phyloP scores from a whole-genome alignment of 2,329 filamentous ascomycete genomes.

The Tolypocladium album region DNA sequence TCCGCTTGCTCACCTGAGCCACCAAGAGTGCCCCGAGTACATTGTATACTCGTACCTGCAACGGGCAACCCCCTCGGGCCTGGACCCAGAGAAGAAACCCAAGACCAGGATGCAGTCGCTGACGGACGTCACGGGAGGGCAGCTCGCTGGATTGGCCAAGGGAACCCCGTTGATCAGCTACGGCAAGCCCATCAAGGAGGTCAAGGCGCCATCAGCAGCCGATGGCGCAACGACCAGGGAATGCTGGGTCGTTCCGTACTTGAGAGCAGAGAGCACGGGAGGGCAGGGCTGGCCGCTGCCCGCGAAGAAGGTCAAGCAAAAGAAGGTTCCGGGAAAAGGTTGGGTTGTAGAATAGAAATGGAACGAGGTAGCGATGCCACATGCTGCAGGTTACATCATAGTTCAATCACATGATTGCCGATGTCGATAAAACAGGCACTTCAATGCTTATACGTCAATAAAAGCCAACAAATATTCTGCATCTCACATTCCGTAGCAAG shows the following conservation, averaged over 20 bases:
- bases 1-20: slow-evolving; percentile 58
- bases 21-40: slow-evolving; percentile 72
- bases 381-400: background rate
- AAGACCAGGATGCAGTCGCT: slow-evolving; percentile 84
- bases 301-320: slow-evolving; percentile 75
- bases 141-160: slow-evolving; percentile 69
- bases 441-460: background rate
- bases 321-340: slow-evolving; percentile 57
- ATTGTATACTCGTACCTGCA: slow-evolving; percentile 83
- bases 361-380: background rate
- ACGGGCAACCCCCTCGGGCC: slow-evolving; percentile 43
- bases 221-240: slow-evolving; percentile 44
- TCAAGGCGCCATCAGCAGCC: slow-evolving; percentile 32
- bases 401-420: background rate
- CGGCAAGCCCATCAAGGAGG: slow-evolving; percentile 86
- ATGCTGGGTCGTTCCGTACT: slow-evolving; percentile 72
- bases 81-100: slow-evolving; percentile 42
- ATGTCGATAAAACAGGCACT: background rate
- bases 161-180: slow-evolving; percentile 76
- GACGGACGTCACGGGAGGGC: slow-evolving; percentile 63
- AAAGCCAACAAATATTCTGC: no score
- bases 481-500: background rate
- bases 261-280: slow-evolving; percentile 57
- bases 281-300: slow-evolving; percentile 75
- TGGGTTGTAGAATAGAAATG: slow-evolving; percentile 55